Evolutionary conservation across 371 early-diverging fungal species (phyloP), one percentile per base, ranked within the genome.

Genomic region (Mucor indicus): DNA sequence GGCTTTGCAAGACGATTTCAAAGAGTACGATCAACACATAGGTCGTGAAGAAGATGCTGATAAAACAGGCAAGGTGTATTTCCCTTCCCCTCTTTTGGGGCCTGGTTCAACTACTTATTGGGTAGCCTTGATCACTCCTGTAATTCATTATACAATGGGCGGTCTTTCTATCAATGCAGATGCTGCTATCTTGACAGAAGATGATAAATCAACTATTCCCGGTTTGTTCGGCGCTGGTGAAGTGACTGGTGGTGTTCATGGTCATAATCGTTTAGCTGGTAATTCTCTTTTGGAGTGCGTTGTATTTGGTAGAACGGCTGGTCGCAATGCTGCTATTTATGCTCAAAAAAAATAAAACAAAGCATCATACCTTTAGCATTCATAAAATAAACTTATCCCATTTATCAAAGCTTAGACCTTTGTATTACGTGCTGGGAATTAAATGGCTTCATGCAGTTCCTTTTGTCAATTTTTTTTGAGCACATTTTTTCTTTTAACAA

Each of bases 111-210:
- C 73, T 24, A 50, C 54, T 24, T 91, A 83, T 55, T 87, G 83
- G 78, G 83, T 89, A 16, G 83, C 78, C 19, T 60, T 81, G 7
- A 77, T 92, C 30, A 86, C 86, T 33, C 92, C 91, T 29, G 81
- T 83, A 48, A 69, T 87, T n/a, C 92, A 92, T 71, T 92, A 89
- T 37, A 86, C 92, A 7, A 92, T 92, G 92, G 91, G 92, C 40
- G 91, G 92, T 24, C 61, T 90, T 15, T 61, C 67, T 21, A 86
- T 90, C 49, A 84, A 90, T 57, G 64, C 61, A 4, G 46, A 70
- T 1, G 75, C 84, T 15, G 24, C 64, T 22, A 51, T 60, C 17
- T 43, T 60, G 7, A 16, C 21, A 4, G 43, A 47, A 11, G 48
- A 54, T 77, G 22, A 32, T 3, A 1, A 24, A 9, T 10, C 25